A percentile compares a stretch with the other conserved stretches of the same genome.
Evolutionary conservation across 2,329 filamentous ascomycete species (phyloP).

Genomic region (Colletotrichum cordylinicola): DNA sequence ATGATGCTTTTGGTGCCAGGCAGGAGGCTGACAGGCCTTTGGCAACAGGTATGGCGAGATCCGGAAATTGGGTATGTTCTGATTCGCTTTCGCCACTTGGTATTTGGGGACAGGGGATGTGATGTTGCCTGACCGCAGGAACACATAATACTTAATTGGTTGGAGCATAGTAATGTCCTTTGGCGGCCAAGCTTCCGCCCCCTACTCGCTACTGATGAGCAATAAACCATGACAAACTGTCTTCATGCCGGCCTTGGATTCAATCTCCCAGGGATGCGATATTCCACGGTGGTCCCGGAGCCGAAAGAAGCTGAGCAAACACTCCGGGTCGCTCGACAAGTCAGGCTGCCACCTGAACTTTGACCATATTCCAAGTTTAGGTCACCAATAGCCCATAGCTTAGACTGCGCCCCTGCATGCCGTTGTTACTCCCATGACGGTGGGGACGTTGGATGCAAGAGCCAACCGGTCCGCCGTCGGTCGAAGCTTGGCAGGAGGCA

Average conservation of each 20-base stretch:
- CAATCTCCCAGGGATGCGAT: not conserved
- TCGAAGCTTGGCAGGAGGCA: not conserved
- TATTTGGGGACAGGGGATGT: not conserved
- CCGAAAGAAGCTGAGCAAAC: not conserved
- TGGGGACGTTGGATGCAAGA: not conserved
- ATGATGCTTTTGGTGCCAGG: not conserved
- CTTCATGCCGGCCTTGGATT: not conserved
- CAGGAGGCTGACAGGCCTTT: too few relatives aligned
- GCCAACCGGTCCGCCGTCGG: not conserved
- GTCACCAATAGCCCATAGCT: not conserved
- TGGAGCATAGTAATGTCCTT: accelerated
- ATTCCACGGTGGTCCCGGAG: not conserved
- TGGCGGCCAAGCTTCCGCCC: not conserved
- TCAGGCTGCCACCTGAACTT: not conserved
- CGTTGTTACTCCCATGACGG: not conserved
- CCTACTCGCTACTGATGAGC: accelerated
- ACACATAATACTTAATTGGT: not conserved
- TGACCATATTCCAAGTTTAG: not conserved
- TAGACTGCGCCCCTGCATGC: not conserved
- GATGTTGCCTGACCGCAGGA: not conserved
- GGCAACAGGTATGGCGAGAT: not conserved
- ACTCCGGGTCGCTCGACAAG: accelerated
- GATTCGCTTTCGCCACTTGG: not conserved
- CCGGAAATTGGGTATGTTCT: not conserved
- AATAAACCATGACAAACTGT: not conserved